Evolutionary conservation across 192 early-diverging fungal genomes (phyloP), one percentile per base, ranked within the genome.

Genomic region (Backusella tarrabulga): DNA sequence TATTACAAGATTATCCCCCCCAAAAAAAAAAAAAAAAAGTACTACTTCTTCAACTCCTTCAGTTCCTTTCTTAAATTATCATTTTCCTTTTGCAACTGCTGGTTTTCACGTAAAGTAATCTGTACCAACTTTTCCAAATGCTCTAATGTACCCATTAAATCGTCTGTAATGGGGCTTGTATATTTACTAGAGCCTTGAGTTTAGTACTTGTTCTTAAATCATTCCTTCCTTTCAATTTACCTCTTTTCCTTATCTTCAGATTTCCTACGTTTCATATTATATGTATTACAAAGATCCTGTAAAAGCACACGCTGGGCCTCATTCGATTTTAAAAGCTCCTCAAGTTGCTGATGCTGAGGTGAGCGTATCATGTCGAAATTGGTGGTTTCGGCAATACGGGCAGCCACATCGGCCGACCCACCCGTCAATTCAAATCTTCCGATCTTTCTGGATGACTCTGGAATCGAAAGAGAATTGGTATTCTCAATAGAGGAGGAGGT

Each of bases 391-490:
- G 71, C 41, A 12, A 72, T 32, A 32, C 71, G 42, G 9, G 26
- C 44, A 6, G 41, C 44, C 21, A 26, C 44, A 42, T 29, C 63
- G 6, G 67, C 67, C 0, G 36, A 41, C 15, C 77, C 77, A 69
- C 72, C 72, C 2, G 77, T 79, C 68, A 79, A 71, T 79, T 81
- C 80, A 77, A 81, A 81, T 35, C 80, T 50, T 12, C 80, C 80
- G 35, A 74, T 67, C 46, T 81, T 81, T 34, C 75, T 66, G 34
- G 71, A 72, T 8, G 72, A 77, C 56, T 81, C 80, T 17, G 67
- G 67, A 2, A 68, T 68, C 29, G 29, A 68, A 8, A 35, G 29
- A 0, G 67, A 35, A 36, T 34, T 68, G 15, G 34, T 34, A 0
- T 68, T 36, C 8, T 68, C 68, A 21, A 14, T 70, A 9, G 68